Percentiles rank a stretch among this genome's conserved stretches.
Conservation (phyloP, 2,329 filamentous ascomycete genomes). For the Claviceps lovelessii region DNA sequence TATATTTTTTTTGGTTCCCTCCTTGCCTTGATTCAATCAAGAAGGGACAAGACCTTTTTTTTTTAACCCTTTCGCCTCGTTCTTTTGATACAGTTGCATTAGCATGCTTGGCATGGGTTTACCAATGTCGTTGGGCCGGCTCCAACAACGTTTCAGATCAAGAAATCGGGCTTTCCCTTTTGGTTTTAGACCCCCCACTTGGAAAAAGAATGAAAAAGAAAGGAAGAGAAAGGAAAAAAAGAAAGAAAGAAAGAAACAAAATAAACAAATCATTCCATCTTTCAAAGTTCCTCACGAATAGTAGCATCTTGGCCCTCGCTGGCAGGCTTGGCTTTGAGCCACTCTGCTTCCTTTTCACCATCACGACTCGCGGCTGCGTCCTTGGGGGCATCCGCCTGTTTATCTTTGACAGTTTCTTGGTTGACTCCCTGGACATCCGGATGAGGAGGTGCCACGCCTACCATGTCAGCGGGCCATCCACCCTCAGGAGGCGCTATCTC, state of each 20-base stretch:
- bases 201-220: neutral
- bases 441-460: slow-evolving; percentile 40
- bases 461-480: slow-evolving; percentile 23
- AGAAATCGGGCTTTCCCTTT: neutral
- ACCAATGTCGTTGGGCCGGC: neutral
- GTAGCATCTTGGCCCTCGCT: slow-evolving; percentile 49
- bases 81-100: neutral
- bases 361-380: slow-evolving; percentile 36
- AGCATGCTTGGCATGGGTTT: neutral
- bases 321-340: slow-evolving; percentile 43
- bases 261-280: neutral
- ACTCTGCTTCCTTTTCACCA: slow-evolving; percentile 43
- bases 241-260: neutral
- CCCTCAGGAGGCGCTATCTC: slow-evolving; percentile 43
- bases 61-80: no score
- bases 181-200: neutral
- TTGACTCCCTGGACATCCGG: slow-evolving; percentile 48
- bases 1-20: no score
- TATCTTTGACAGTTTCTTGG: slow-evolving; percentile 37
- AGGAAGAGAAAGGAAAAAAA: neutral
- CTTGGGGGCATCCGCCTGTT: slow-evolving; percentile 25
- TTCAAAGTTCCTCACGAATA: slow-evolving; percentile 24
- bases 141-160: neutral
- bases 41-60: neutral
- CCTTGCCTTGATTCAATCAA: no score